These are phyloP conservation scores for Ustilago vetiveriae DNA, from an alignment of 1,284 basidiomycete species.

Conservation along the genomic window DNA sequence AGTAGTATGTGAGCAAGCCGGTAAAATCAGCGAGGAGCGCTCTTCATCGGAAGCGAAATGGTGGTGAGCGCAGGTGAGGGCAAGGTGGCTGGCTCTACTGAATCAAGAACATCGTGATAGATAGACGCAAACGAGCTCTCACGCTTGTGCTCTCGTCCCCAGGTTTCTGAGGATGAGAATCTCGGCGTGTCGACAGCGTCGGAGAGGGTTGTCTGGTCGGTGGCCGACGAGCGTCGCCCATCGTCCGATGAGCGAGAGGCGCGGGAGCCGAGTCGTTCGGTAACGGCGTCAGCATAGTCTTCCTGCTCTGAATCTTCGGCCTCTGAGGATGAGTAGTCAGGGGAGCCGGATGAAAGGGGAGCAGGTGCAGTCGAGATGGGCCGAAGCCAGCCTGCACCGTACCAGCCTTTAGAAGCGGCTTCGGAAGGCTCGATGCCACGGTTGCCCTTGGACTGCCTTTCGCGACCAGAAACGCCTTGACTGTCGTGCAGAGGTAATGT, in stretches of 20 bases:
- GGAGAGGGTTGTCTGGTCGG: slow-evolving; percentile 20
- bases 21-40: not conserved
- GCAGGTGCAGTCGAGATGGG: slow-evolving; percentile 30
- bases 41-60: slow-evolving; percentile 8
- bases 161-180: not conserved
- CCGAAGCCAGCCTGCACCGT: slow-evolving; percentile 44
- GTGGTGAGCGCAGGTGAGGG: not conserved
- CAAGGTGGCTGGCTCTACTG: slow-evolving; percentile 5
- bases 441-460: slow-evolving; percentile 28
- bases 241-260: slow-evolving; percentile 22
- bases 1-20: not conserved
- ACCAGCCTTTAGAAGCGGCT: slow-evolving; percentile 44
- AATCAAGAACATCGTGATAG: slow-evolving; percentile 31
- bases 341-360: slow-evolving; percentile 14
- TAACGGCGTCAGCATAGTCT: slow-evolving; percentile 1
- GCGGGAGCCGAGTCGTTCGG: slow-evolving; percentile 6
- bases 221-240: slow-evolving; percentile 16
- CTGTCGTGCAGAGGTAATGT: slow-evolving; percentile 6
- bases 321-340: slow-evolving; percentile 7
- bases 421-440: slow-evolving; percentile 40
- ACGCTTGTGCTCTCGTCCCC: slow-evolving; percentile 11
- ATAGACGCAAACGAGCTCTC: slow-evolving; percentile 19
- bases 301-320: slow-evolving; percentile 13
- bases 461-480: slow-evolving; percentile 15
- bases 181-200: slow-evolving; percentile 10